A percentile compares a stretch with the other conserved stretches of the same genome.
Evolutionary conservation across 73 alveolate genomes (phyloP).

Genomic region (Paramecium biaurelia): DNA sequence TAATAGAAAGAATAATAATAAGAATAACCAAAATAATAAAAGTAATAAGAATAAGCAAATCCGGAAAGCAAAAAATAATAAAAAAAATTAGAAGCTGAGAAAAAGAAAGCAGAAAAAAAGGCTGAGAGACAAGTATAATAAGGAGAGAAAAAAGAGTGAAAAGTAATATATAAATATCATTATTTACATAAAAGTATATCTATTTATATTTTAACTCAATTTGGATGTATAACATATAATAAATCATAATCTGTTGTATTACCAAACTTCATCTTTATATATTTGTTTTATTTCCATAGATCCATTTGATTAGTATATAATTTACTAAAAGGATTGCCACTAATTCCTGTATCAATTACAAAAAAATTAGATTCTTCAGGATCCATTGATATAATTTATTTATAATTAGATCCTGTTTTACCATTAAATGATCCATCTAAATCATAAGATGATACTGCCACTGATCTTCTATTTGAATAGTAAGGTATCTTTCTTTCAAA

Average conservation of each 20-base stretch:
- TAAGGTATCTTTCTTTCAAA: conserved; percentile 51
- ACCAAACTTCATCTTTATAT: conserved; percentile 7
- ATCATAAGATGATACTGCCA: background rate
- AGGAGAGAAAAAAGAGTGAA: background rate
- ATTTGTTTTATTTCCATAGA: background rate
- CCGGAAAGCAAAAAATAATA: conserved; percentile 34
- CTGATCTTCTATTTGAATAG: conserved; percentile 43
- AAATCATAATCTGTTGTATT: background rate
- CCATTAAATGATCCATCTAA: conserved; percentile 46
- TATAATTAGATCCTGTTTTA: conserved; percentile 45
- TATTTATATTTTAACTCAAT: background rate
- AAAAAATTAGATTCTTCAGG: conserved; percentile 11
- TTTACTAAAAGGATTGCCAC: background rate
- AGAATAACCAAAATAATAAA: conserved; percentile 42
- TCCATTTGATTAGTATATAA: background rate
- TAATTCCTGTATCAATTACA: conserved; percentile 33
- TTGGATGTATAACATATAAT: background rate
- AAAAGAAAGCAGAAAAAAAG: conserved; percentile 12
- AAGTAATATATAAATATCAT: background rate
- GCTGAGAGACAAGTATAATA: background rate
- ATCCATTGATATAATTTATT: conserved; percentile 51
- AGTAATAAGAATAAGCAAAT: conserved; percentile 47
- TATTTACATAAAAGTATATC: background rate
- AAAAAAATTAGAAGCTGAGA: conserved; percentile 1
- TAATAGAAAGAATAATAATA: conserved; percentile 54